Evolutionary conservation across 352 stramenopile genomes (phyloP).

Genomic region (Pythium aphanidermatum): DNA sequence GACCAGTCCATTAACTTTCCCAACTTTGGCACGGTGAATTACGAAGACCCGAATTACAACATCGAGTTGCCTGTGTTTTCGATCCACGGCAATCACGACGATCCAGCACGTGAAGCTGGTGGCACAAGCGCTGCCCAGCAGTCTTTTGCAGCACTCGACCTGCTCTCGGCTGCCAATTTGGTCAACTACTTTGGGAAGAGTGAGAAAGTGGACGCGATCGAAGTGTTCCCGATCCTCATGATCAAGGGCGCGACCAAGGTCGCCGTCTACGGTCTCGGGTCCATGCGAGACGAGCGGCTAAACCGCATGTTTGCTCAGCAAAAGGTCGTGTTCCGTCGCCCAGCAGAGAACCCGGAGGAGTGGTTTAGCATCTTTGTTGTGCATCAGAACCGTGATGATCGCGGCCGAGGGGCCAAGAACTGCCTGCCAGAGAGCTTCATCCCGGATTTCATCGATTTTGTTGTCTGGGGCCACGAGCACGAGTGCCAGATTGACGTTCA

Average conservation of each 20-base stretch:
- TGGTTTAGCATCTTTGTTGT: constrained; percentile 99
- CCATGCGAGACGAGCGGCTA: constrained; percentile 97
- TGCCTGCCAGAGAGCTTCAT: constrained; percentile 98
- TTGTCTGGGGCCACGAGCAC: constrained; percentile 98
- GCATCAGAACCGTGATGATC: constrained; percentile 98
- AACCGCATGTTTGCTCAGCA: constrained; percentile 96
- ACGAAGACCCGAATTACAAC: constrained; percentile 94
- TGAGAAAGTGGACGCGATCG: constrained; percentile 90
- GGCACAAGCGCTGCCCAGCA: constrained; percentile 30
- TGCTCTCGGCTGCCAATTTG: constrained; percentile 94
- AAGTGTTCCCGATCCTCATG: constrained; percentile 94
- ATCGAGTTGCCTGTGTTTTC: constrained; percentile 96
- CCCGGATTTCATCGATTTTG: constrained; percentile 98
- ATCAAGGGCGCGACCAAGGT: constrained; percentile 94
- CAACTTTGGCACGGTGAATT: constrained; percentile 93
- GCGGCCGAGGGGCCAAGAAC: constrained; percentile 91
- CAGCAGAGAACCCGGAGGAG: constrained; percentile 53
- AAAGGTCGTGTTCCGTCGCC: constrained; percentile 93
- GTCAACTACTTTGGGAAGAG: constrained; percentile 99
- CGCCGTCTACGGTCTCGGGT: constrained; percentile 97
- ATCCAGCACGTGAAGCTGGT: constrained; percentile 92
- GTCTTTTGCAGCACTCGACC: constrained; percentile 93
- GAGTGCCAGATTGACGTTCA: constrained; percentile 94
- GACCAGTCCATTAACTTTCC: constrained; percentile 89
- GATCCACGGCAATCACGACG: constrained; percentile 99